Evolutionary conservation across 2,329 filamentous ascomycete genomes (phyloP), one percentile per base, ranked within the genome.

Genomic region (Aspergillus thermomutatus): DNA sequence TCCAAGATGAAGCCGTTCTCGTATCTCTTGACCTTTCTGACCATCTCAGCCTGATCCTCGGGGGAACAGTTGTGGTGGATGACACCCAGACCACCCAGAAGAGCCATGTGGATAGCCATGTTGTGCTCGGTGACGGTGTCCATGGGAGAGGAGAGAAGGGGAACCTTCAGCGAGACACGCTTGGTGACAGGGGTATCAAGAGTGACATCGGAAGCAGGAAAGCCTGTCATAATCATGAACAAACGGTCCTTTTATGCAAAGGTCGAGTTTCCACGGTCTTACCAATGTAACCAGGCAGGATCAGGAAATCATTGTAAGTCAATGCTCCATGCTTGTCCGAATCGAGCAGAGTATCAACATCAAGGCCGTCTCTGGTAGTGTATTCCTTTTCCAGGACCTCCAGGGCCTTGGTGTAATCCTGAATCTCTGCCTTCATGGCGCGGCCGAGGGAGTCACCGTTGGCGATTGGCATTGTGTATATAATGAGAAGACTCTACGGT

Each of bases 1-100:
- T 99, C 95, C 49, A 91, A 83, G 73, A 99, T 99, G 82, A 99
- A 99, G 67, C 94, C 94, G 80, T 99, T 99, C 82, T 99, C 94
- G 78, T 92, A 99, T 71, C 94, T 86, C 88, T 99, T 99, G 69
- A 99, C 94, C 82, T 97, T 97, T 77, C 91, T 87, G 66, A 99
- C 91, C 94, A 99, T 99, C 81, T 96, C 92, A 64, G 94, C 94
- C 82, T 99, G 94, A 55, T 91, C 90, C 27, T 97, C 91, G 28
- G 92, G 85, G n/a, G 92, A 94, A 84, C 94, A 99, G 83, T 99
- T 99, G 85, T 99, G 94, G 83, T 99, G 94, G 66, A 99, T 96
- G 67, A 99, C 92, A 79, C 94, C 81, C 4, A 83, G 71, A 54
- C 81, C 81, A 67, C 80, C 79, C 47, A 82, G 75, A 50, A 83